Evolutionary conservation across 768 basidiomycete genomes (phyloP).

Genomic region (Rhodotorula toruloides): DNA sequence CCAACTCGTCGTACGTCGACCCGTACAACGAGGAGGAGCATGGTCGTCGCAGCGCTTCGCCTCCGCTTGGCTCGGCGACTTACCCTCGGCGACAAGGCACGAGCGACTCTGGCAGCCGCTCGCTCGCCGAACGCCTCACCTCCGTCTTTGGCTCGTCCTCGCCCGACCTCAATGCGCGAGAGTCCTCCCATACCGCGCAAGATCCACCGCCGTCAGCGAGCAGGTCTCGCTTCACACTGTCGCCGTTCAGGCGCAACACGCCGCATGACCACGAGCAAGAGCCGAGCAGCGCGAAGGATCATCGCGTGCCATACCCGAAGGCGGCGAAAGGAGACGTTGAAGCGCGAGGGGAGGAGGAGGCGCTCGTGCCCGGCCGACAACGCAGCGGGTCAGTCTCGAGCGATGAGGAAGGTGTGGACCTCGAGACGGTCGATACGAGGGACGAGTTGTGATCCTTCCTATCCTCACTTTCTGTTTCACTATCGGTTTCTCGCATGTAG

Average conservation of each 20-base stretch:
- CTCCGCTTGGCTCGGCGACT: neutral
- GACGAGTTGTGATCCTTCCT: conserved; percentile 2
- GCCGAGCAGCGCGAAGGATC: neutral
- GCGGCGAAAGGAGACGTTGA: conserved; percentile 23
- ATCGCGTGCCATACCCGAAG: conserved; percentile 14
- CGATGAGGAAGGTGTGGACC: neutral
- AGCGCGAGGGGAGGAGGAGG: conserved; percentile 15
- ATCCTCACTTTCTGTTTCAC: neutral
- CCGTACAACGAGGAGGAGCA: conserved; percentile 7
- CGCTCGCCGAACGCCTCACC: conserved; percentile 4
- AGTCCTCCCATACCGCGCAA: conserved; percentile 1
- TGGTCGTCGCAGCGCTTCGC: neutral
- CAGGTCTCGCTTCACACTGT: conserved; percentile 11
- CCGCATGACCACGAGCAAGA: neutral
- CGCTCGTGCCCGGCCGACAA: neutral
- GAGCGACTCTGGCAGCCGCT: neutral
- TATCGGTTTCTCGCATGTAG: neutral
- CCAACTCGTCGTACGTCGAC: conserved; percentile 14
- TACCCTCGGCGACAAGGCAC: too few species aligned
- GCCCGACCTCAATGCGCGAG: neutral
- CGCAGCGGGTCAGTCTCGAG: neutral
- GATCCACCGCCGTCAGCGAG: neutral
- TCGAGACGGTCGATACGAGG: conserved; percentile 21
- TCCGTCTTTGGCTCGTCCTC: conserved; percentile 9
- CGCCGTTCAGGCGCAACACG: neutral